Evolutionary conservation across 148 eudicot genomes (phyloP), one percentile per base, ranked within the genome.

Genomic region (Silene conica): DNA sequence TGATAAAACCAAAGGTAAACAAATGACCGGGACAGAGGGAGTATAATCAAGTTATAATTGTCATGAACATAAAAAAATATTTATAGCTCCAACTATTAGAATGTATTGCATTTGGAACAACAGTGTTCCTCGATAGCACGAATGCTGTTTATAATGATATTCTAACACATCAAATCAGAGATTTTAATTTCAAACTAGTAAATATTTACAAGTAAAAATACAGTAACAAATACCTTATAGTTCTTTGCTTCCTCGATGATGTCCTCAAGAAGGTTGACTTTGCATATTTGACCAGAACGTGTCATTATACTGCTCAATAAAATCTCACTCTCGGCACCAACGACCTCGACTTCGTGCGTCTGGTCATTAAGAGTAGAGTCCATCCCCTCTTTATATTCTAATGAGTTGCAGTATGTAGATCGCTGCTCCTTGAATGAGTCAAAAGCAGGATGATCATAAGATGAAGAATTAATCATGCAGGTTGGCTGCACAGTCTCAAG

Each of bases 191-290:
- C 34, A 5, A 63, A 69, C 58, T 50, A 43, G 6, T 31, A 3
- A 5, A n/a, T 13, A 15, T 50, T 2, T 7, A 50, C 8, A 57
- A 74, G 26, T 12, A n/a, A 57, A 28, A 31, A 22, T 7, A 25
- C 18, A 57, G 5, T 11, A 50, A 25, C 3, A 76, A 54, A 50
- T 85, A 92, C 97, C 96, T 92, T 88, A 83, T 90, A 85, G 73
- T 73, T 79, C 78, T 76, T 88, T 19, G 97, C 92, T 72, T 88
- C 86, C 75, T 84, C 83, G 80, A 91, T 83, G 31, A 86, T 80
- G 56, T 83, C 88, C 81, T 88, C 91, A 67, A 93, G 82, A 74
- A 89, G 78, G 71, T 81, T 77, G 21, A 85, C 81, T 70, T 82
- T 80, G 76, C 89, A 86, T 50, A 83, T 70, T 79, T 90, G 85